Evolutionary conservation across 208 protist species (phyloP), one percentile per base, ranked within the genome.

Genomic region (Herpetomonas samuelpessoai): DNA sequence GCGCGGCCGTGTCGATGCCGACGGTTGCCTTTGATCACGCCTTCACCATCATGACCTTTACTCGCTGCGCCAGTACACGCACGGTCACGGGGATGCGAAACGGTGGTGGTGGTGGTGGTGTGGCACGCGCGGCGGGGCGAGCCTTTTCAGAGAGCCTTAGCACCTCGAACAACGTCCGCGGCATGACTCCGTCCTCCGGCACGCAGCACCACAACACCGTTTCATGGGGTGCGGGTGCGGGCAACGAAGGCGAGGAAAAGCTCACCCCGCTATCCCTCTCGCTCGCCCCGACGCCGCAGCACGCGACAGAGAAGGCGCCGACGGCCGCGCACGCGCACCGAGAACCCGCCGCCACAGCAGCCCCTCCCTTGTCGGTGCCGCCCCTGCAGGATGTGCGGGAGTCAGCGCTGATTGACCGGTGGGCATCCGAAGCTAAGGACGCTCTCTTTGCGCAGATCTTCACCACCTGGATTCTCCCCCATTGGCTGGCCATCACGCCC

Each of bases 341-440:
- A n/a, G n/a, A n/a, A n/a, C n/a, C n/a, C n/a, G n/a, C n/a, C n/a
- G n/a, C n/a, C n/a, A n/a, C n/a, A n/a, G n/a, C n/a, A n/a, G n/a
- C n/a, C n/a, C n/a, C n/a, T n/a, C n/a, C 35, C 9, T 41, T 14
- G 35, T 41, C 35, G 35, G 6, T 14, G 35, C 35, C 14, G 35
- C 9, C 44, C 31, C 4, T 58, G 18, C 7, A n/a, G n/a, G 53
- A 24, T 7, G 57, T 53, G 3, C 45, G 52, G 4, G 74, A 80
- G 60, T 71, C 62, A 24, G 31, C 63, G 25, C 56, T 80, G 21
- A 46, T 80, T 18, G 26, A 39, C 9, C 74, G 51, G 4, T 80
- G 65, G 38, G 57, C 62, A 16, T 22, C 21, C 0, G 74, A 80
- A 45, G 53, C 68, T 2, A 80, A 80, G 28, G 24, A 47, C 1